These are phyloP conservation scores for Candida khao-thaluensis DNA, from an alignment of 805 yeast genomes.

Conservation along the genomic window DNA sequence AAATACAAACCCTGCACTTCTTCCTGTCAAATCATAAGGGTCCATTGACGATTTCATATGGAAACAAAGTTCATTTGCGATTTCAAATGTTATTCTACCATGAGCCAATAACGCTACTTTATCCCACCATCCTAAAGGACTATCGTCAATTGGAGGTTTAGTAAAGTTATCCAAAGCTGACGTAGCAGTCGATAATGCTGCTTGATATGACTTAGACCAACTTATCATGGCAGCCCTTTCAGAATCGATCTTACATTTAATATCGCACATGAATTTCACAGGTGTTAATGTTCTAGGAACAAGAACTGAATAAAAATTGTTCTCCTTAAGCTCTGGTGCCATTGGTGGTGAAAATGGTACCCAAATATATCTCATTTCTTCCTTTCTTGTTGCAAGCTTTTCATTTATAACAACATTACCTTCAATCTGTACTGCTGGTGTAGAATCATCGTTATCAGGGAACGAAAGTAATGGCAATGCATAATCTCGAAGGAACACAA, in stretches of 20 bases:
- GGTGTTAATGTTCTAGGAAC: slow-evolving; percentile 65
- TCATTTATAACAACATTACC: slow-evolving; percentile 61
- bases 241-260: slow-evolving; percentile 46
- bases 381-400: slow-evolving; percentile 42
- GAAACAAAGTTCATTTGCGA: slow-evolving; percentile 54
- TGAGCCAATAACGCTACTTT: slow-evolving; percentile 56
- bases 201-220: slow-evolving; percentile 65
- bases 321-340: slow-evolving; percentile 25
- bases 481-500: slow-evolving; percentile 51
- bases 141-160: slow-evolving; percentile 45
- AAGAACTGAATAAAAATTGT: slow-evolving; percentile 56
- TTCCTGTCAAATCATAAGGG: slow-evolving; percentile 59
- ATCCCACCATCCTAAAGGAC: slow-evolving; percentile 50
- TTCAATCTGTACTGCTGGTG: slow-evolving; percentile 28
- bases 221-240: slow-evolving; percentile 50
- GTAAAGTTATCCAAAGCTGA: slow-evolving; percentile 43
- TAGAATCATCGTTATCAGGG: slow-evolving; percentile 28
- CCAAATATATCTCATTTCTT: slow-evolving; percentile 49
- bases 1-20: slow-evolving; percentile 62
- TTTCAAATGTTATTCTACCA: slow-evolving; percentile 49
- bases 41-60: slow-evolving; percentile 60
- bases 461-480: slow-evolving; percentile 58
- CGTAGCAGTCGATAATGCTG: slow-evolving; percentile 54
- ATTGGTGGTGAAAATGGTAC: slow-evolving; percentile 60
- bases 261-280: slow-evolving; percentile 53